These are phyloP conservation scores for Gnomoniopsis sp. DNA, from an alignment of 2,329 filamentous ascomycete genomes.

Conservation along the genomic window DNA sequence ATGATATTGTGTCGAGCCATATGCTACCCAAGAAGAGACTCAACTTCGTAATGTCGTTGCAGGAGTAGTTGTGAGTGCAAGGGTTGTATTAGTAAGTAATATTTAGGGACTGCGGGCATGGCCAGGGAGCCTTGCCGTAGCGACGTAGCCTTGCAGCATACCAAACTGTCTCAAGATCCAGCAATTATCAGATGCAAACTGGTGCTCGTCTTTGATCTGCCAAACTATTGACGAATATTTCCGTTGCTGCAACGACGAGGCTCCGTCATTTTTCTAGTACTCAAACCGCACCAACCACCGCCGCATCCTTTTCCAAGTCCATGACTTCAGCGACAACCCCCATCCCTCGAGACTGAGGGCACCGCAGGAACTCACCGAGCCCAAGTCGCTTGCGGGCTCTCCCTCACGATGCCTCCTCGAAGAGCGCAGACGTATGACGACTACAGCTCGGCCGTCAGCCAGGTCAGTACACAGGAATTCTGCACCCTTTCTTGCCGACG, in stretches of 20 bases:
- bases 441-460: constrained; percentile 25
- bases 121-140: not conserved
- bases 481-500: not conserved
- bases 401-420: constrained; percentile 18
- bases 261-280: not conserved
- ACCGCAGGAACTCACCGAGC: not conserved
- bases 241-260: not conserved
- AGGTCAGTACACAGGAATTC: constrained; percentile 18
- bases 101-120: no score
- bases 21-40: no score
- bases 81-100: not conserved
- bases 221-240: no score
- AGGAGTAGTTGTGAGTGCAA: not conserved
- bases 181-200: not conserved
- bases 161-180: not conserved
- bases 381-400: not conserved
- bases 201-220: not conserved
- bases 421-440: constrained; percentile 24
- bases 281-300: not conserved
- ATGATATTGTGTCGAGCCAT: no score
- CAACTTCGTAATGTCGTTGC: not conserved
- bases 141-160: not conserved
- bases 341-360: constrained; percentile 3
- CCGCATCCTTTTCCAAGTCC: not conserved
- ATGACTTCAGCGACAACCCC: not conserved